phyloP scores from a whole-genome alignment of 257 asterid species.

The Capsicum rhomboideum region DNA sequence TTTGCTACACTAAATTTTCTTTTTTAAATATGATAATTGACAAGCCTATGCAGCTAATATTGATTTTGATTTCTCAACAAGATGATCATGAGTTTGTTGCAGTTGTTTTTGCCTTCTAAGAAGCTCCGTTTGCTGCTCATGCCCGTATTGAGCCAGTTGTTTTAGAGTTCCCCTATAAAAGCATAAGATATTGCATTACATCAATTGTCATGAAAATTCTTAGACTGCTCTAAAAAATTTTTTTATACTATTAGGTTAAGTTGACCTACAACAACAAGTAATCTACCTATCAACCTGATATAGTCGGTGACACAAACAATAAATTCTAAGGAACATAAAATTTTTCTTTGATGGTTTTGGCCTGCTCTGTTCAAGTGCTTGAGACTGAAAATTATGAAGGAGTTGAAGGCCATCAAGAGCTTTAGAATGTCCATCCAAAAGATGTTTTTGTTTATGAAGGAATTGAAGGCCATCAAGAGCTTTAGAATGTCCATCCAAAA shows the following conservation, averaged over 20 bases:
- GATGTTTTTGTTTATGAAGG: too few species aligned
- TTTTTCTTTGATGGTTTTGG: not conserved
- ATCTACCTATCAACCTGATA: not conserved
- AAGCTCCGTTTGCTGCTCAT: slow-evolving; percentile 66
- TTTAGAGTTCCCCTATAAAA: slow-evolving; percentile 45
- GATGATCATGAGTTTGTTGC: slow-evolving; percentile 60
- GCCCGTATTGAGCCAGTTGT: slow-evolving; percentile 57
- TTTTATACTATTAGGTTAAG: not conserved
- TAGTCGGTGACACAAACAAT: not conserved
- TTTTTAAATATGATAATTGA: not conserved
- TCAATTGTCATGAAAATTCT: not conserved
- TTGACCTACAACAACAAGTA: not conserved
- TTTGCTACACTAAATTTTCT: not conserved
- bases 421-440: slow-evolving; percentile 55
- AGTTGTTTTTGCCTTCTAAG: slow-evolving; percentile 54
- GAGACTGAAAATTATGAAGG: slow-evolving; percentile 60
- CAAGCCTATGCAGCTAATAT: slow-evolving; percentile 72
- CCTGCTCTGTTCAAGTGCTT: slow-evolving; percentile 88
- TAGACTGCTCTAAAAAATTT: not conserved
- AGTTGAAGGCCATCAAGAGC: slow-evolving; percentile 56
- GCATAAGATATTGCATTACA: not conserved
- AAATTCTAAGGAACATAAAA: not conserved
- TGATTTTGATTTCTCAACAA: slow-evolving; percentile 57
- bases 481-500: slow-evolving; percentile 55
- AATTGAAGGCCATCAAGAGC: slow-evolving; percentile 63